phyloP scores from a whole-genome alignment of 2,329 filamentous ascomycete species.

The Aspergillaceae sp. region DNA sequence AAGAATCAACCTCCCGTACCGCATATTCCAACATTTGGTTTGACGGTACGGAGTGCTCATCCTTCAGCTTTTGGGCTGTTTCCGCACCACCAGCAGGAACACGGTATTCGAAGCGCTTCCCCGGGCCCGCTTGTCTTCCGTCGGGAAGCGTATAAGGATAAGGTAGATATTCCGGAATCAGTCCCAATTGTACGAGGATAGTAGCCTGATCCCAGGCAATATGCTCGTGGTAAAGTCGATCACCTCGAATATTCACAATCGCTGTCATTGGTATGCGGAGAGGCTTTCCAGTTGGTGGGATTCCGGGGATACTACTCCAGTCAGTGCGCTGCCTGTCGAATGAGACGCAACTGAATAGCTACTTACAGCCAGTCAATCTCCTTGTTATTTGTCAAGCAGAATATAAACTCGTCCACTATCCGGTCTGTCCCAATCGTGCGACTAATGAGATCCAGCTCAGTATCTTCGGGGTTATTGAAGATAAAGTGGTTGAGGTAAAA shows the following conservation, averaged over 20 bases:
- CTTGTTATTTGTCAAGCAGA: constrained; percentile 54
- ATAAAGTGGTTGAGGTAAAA: constrained; percentile 72
- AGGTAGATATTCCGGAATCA: constrained; percentile 56
- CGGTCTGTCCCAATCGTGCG: constrained; percentile 64
- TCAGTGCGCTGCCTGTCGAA: not conserved
- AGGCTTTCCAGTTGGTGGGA: constrained; percentile 48
- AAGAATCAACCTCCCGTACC: constrained; percentile 18
- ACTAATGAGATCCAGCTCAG: constrained; percentile 59
- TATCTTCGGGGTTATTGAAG: constrained; percentile 61
- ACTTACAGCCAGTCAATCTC: constrained; percentile 62
- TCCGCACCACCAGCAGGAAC: constrained; percentile 54
- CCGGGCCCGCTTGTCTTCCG: constrained; percentile 26
- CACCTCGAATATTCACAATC: constrained; percentile 59
- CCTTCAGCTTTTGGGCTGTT: constrained; percentile 43
- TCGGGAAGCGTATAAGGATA: constrained; percentile 49
- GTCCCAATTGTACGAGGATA: constrained; percentile 51
- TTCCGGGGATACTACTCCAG: constrained; percentile 43
- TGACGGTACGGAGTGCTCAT: constrained; percentile 42
- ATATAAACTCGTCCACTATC: constrained; percentile 63
- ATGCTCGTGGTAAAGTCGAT: constrained; percentile 61
- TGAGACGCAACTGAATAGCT: not conserved
- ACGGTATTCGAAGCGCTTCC: constrained; percentile 48
- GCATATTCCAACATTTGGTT: constrained; percentile 49
- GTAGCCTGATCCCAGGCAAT: constrained; percentile 63
- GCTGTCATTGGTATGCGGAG: constrained; percentile 56